These are phyloP conservation scores for Ceratocystis cacaofunesta DNA, from an alignment of 2,329 filamentous ascomycete species.

Conservation along the genomic window DNA sequence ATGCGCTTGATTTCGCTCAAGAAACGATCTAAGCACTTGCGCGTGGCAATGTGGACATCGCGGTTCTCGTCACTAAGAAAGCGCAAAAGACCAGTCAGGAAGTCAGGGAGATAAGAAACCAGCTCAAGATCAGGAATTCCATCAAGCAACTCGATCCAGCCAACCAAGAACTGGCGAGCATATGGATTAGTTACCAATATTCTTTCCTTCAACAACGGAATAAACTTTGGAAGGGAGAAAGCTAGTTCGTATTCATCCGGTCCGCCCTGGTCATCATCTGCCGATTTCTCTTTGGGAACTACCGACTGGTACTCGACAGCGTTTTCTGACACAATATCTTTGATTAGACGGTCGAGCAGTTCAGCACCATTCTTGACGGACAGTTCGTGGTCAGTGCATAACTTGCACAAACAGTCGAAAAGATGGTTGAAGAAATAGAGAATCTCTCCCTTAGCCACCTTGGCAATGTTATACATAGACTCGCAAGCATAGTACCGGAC, in stretches of 20 bases:
- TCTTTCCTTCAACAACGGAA: constrained; percentile 82
- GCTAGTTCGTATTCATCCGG: constrained; percentile 40
- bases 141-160: constrained; percentile 88
- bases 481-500: constrained; percentile 98
- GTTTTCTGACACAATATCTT: constrained; percentile 91
- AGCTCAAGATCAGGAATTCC: constrained; percentile 94
- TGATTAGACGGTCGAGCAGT: constrained; percentile 81
- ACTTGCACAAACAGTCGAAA: constrained; percentile 92
- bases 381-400: constrained; percentile 87
- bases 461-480: constrained; percentile 99
- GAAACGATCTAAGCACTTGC: constrained; percentile 77
- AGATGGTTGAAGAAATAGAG: constrained; percentile 96
- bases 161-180: constrained; percentile 85
- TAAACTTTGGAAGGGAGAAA: constrained; percentile 81
- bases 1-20: constrained; percentile 90
- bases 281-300: constrained; percentile 42
- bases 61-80: constrained; percentile 83
- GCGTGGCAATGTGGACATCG: constrained; percentile 90
- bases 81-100: constrained; percentile 74
- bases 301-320: constrained; percentile 90
- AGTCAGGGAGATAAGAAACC: constrained; percentile 81
- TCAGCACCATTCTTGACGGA: constrained; percentile 98
- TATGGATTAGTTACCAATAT: constrained; percentile 93
- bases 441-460: constrained; percentile 96
- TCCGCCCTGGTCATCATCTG: constrained; percentile 34